Percentiles rank a stretch among this genome's conserved stretches.
phyloP scores from a whole-genome alignment of 108 stramenopile genomes.

The Schizochytrium sp. region DNA sequence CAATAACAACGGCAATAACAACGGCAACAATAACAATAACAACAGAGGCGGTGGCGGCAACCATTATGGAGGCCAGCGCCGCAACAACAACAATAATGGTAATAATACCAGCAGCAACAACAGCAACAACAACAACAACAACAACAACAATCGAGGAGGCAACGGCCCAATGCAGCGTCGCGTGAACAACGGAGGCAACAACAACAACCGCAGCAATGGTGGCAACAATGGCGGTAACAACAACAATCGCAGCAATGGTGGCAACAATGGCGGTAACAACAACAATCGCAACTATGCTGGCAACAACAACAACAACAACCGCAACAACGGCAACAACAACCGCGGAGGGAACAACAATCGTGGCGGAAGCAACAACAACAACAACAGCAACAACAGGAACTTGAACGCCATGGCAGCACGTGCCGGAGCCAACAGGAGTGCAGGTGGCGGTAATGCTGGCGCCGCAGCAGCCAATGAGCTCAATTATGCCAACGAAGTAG shows the following conservation, averaged over 20 bases:
- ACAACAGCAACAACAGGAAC: conserved; percentile 28
- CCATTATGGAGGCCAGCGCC: not conserved
- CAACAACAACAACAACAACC: conserved; percentile 62
- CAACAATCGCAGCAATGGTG: conserved; percentile 61
- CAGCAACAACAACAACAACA: not conserved
- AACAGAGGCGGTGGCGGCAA: not conserved
- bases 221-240: conserved; percentile 61
- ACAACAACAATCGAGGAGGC: not conserved
- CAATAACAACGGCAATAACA: not conserved
- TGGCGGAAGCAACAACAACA: conserved; percentile 6
- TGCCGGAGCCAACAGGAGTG: not conserved
- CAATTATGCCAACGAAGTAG: not conserved
- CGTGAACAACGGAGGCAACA: not conserved
- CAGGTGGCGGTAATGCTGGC: not conserved
- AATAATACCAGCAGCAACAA: not conserved
- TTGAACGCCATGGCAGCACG: not conserved
- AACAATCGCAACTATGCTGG: conserved; percentile 64
- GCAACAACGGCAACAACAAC: conserved; percentile 62
- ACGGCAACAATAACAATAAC: not conserved
- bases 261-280: conserved; percentile 65
- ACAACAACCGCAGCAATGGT: conserved; percentile 56
- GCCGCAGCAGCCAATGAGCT: too few relatives aligned
- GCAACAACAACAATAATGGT: not conserved
- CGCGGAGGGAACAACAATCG: conserved; percentile 43
- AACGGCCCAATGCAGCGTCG: too few relatives aligned